A percentile compares a stretch with the other conserved stretches of the same genome.
These are phyloP conservation scores for Tolypocladium capitatum DNA, from an alignment of 2,329 filamentous ascomycete genomes.

Conservation along the genomic window DNA sequence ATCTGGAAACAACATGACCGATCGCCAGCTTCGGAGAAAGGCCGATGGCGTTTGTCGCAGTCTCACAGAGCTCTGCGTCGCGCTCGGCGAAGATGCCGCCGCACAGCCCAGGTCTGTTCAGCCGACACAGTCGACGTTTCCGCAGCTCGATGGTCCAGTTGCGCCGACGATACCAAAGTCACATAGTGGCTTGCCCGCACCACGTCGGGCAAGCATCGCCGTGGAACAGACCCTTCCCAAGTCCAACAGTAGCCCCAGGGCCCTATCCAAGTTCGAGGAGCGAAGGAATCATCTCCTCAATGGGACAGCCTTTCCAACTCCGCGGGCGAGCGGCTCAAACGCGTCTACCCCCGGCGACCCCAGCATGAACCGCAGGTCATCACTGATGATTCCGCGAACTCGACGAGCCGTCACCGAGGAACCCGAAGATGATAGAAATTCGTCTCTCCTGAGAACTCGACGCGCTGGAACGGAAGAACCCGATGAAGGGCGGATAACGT, in stretches of 20 bases:
- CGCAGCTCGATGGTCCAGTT: slow-evolving; percentile 16
- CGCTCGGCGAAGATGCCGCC: slow-evolving; percentile 50
- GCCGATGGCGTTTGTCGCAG: slow-evolving; percentile 87
- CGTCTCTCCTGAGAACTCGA: slow-evolving; percentile 32
- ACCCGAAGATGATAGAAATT: slow-evolving; percentile 34
- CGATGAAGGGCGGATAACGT: slow-evolving; percentile 30
- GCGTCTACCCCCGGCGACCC: slow-evolving; percentile 28
- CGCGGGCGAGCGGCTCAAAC: slow-evolving; percentile 26
- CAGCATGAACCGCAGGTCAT: slow-evolving; percentile 33
- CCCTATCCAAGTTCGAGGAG: slow-evolving; percentile 40
- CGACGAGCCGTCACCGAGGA: slow-evolving; percentile 37
- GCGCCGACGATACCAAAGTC: slow-evolving; percentile 34
- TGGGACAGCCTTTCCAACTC: slow-evolving; percentile 30
- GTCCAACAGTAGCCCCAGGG: slow-evolving; percentile 30
- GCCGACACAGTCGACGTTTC: slow-evolving; percentile 2
- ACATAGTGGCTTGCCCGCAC: slow-evolving; percentile 19
- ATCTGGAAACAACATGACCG: slow-evolving; percentile 42
- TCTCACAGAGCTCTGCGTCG: slow-evolving; percentile 82
- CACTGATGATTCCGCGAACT: slow-evolving; percentile 32
- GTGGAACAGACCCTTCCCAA: slow-evolving; percentile 25
- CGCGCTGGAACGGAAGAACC: slow-evolving; percentile 34
- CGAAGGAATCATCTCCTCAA: slow-evolving; percentile 34
- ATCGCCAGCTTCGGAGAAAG: slow-evolving; percentile 78
- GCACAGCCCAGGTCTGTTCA: slow-evolving; percentile 5
- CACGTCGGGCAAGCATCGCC: slow-evolving; percentile 28